Evolutionary conservation across 2,329 filamentous ascomycete genomes (phyloP).

Genomic region (Aspergillus fumigatiaffinis): DNA sequence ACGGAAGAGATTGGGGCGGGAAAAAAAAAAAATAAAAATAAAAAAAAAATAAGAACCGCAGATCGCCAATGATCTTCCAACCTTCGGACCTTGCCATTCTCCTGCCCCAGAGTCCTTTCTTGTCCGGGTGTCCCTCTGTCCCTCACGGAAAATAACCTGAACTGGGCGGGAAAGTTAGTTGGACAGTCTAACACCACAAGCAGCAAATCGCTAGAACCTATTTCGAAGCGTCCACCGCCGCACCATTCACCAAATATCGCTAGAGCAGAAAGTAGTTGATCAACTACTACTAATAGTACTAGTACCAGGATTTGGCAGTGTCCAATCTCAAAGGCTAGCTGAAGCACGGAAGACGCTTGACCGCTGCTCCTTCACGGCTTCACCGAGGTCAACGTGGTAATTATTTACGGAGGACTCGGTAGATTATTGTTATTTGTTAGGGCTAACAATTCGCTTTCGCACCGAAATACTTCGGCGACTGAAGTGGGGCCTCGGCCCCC

Average conservation of each 20-base stretch:
- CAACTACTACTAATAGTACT: no score
- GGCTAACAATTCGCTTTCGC: not conserved
- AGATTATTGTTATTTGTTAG: no score
- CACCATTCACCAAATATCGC: not conserved
- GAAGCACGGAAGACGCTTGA: no score
- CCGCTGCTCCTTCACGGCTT: no score
- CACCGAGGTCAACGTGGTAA: no score
- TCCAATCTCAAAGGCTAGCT: no score
- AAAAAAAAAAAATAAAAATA: not conserved
- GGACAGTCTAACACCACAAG: not conserved
- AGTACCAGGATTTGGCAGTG: no score
- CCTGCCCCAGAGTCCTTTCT: no score
- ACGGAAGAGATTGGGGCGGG: not conserved
- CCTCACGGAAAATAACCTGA: not conserved
- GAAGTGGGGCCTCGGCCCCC: not conserved
- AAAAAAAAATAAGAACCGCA: not conserved
- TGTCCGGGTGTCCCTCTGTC: no score
- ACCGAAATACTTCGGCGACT: not conserved
- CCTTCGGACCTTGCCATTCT: not conserved
- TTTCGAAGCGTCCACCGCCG: not conserved
- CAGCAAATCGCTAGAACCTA: not conserved
- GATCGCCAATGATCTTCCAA: not conserved
- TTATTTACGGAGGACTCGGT: no score
- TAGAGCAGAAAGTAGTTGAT: not conserved
- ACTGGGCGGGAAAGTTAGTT: no score